A percentile compares a stretch with the other conserved stretches of the same genome.
These are phyloP conservation scores for Platismatia glauca DNA, from an alignment of 495 filamentous ascomycete genomes.

Conservation along the genomic window DNA sequence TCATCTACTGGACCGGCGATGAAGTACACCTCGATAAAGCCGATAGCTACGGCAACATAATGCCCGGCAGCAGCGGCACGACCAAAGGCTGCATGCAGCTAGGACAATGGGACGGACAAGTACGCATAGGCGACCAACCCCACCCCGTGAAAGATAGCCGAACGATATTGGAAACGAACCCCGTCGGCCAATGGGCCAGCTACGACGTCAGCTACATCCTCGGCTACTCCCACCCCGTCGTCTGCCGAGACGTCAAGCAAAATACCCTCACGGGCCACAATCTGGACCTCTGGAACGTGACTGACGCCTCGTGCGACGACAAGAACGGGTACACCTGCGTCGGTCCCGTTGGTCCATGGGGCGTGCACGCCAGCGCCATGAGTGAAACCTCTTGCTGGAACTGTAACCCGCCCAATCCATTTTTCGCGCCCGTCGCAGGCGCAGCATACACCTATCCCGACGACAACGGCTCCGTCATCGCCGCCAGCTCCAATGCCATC, in stretches of 20 bases:
- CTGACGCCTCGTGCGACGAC: background rate
- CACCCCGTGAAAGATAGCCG: background rate
- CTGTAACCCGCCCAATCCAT: background rate
- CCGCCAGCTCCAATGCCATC: background rate
- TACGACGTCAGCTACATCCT: conserved; percentile 1
- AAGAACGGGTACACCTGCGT: background rate
- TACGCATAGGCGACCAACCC: background rate
- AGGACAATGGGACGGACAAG: background rate
- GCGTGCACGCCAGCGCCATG: background rate
- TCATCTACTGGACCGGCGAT: background rate
- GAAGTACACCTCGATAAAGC: background rate
- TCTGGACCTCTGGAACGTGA: background rate
- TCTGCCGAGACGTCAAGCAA: background rate
- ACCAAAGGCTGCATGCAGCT: conserved; percentile 1
- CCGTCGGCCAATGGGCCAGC: background rate
- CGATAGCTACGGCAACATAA: background rate
- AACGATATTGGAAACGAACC: background rate
- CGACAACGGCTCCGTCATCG: conserved; percentile 1
- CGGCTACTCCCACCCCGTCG: background rate
- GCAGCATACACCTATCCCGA: background rate
- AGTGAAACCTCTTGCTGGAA: background rate
- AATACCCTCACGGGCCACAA: background rate
- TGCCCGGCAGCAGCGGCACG: background rate
- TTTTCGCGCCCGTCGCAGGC: background rate
- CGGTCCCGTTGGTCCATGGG: background rate